Base-by-base conservation (phyloP, 2,329 filamentous ascomycete genomes). In the Fusarium setosum region DNA sequence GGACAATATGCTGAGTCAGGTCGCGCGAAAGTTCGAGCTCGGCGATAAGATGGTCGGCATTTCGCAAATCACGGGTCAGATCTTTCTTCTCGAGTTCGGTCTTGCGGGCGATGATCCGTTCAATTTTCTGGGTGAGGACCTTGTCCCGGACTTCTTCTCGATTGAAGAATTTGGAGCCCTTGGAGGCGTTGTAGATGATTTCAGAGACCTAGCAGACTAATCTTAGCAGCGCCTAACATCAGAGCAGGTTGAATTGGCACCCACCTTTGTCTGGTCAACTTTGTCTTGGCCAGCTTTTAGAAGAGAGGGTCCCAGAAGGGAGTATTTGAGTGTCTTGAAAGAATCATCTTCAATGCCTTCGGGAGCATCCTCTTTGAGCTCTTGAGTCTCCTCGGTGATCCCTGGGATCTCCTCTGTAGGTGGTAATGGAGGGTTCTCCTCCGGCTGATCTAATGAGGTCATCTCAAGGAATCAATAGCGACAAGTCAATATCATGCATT, bases 181-280 rank as follows among this genome's bases (percentile, higher is more conserved):
- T 97, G 15, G 94, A 97, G 11, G 94, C 94, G 76, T 97, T 93
- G 80, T 97, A 98, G 61, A 99, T 99, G 69, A 98, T 90, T 71
- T 98, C 94, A 3, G 94, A 96, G 48, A 99, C 94, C 89, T 72
- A 15, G 31, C 91, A 48, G 12, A 21, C 17, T 40, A 12, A 23
- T 60, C 55, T 37, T 50, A 65, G 53, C 37, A 51, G 51, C 31
- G 20, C 26, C 13, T 10, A 18, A 31, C 9, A 24, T 2, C 5
- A 4, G 15, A 17, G 4, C 3, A 32, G 17, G 31, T 0, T 15
- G 10, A 10, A n/a, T 6, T 4, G 32, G 9, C 26, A 7, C 74
- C 35, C 75, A 90, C 90, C 82, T 96, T 97, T 65, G 86, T 86
- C 80, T 98, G 96, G 72, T 99, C 93, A n/a, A 98, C 95, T 15